Evolutionary conservation across 2,329 filamentous ascomycete species (phyloP).

Genomic region (Aspergillus ibericus): DNA sequence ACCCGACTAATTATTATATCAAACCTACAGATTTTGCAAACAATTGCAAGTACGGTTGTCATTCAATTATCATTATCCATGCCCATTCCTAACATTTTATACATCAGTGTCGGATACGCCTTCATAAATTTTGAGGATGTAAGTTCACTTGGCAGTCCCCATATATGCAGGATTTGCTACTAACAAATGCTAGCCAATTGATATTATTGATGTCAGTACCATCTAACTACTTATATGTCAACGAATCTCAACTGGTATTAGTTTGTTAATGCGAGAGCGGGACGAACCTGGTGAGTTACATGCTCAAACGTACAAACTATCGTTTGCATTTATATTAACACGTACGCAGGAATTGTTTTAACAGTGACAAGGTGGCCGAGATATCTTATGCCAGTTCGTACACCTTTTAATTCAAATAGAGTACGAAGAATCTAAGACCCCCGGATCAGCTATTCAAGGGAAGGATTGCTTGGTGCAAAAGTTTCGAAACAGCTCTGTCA

Average conservation of each 20-base stretch:
- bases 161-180: slow-evolving; percentile 14
- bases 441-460: slow-evolving; percentile 74
- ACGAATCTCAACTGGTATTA: slow-evolving; percentile 36
- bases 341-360: slow-evolving; percentile 69
- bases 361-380: slow-evolving; percentile 80
- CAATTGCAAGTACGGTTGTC: slow-evolving; percentile 70
- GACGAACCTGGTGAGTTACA: slow-evolving; percentile 62
- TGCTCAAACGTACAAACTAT: slow-evolving; percentile 1
- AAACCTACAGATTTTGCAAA: slow-evolving; percentile 66
- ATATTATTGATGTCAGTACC: slow-evolving; percentile 66
- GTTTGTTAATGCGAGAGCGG: slow-evolving; percentile 71
- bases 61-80: neutral
- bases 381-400: slow-evolving; percentile 90
- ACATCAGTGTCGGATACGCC: slow-evolving; percentile 80
- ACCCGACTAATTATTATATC: neutral
- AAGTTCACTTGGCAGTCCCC: slow-evolving; percentile 36
- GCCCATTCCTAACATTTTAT: slow-evolving; percentile 5
- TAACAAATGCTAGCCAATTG: slow-evolving; percentile 60
- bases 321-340: slow-evolving; percentile 10
- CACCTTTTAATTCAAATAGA: neutral
- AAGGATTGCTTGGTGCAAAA: slow-evolving; percentile 89
- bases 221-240: neutral
- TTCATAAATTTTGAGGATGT: slow-evolving; percentile 93
- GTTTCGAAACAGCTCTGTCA: slow-evolving; percentile 94
- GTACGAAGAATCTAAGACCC: slow-evolving; percentile 31